Evolutionary conservation across 2,329 filamentous ascomycete genomes (phyloP).

Genomic region (Alternaria sp.): DNA sequence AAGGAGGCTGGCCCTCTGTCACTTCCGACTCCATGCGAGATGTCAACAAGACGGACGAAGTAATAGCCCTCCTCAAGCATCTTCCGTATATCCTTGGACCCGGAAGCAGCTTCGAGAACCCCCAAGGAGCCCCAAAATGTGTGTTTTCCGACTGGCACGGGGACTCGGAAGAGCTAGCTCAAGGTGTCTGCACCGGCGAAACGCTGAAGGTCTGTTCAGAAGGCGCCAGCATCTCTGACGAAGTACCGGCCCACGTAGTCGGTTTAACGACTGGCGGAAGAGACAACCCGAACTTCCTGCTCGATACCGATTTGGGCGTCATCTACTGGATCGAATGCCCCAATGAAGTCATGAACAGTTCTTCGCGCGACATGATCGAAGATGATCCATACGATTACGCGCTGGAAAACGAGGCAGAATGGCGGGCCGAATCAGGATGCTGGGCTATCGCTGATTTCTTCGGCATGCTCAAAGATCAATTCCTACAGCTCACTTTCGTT

Average conservation of each 20-base stretch:
- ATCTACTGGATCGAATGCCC: neutral
- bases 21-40: neutral
- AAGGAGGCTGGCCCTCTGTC: neutral
- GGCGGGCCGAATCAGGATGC: neutral
- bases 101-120: neutral
- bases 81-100: neutral
- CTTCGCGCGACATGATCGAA: neutral
- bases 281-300: neutral
- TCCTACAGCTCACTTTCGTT: neutral
- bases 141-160: neutral
- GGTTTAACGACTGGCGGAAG: neutral
- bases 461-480: neutral
- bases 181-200: neutral
- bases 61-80: neutral
- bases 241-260: neutral
- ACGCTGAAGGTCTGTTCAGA: neutral
- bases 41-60: neutral
- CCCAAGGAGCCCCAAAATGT: neutral
- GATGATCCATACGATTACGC: neutral
- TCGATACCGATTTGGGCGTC: neutral
- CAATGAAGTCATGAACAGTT: neutral
- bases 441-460: neutral
- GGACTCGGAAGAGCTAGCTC: neutral
- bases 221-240: neutral
- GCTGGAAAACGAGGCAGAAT: neutral